These are phyloP conservation scores for Chytriomyces sp. DNA, from an alignment of 192 early-diverging fungal genomes.

Conservation along the genomic window DNA sequence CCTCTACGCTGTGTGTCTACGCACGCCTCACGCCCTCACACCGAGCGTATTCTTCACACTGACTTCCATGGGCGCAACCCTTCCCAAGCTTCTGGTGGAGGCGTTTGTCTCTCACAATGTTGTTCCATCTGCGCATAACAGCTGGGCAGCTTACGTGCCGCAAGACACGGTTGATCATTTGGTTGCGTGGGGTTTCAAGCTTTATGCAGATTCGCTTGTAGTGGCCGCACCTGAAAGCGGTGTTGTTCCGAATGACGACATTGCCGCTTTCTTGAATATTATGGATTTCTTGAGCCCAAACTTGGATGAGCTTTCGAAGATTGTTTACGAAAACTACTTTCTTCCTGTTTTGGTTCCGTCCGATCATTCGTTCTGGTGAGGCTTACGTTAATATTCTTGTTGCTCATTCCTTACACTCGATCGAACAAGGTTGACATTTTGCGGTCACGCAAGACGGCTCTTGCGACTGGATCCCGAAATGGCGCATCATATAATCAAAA, in stretches of 20 bases:
- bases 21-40: slow-evolving; percentile 14
- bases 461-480: slow-evolving; percentile 17
- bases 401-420: neutral
- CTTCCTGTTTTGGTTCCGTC: slow-evolving; percentile 14
- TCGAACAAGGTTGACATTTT: slow-evolving; percentile 19
- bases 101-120: neutral
- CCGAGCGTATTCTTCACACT: slow-evolving; percentile 28
- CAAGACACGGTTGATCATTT: slow-evolving; percentile 30
- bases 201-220: slow-evolving; percentile 21
- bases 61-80: neutral
- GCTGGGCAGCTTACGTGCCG: slow-evolving; percentile 3
- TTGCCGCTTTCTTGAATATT: neutral
- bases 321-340: slow-evolving; percentile 24
- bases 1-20: slow-evolving; percentile 1
- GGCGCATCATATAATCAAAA: neutral
- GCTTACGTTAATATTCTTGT: neutral
- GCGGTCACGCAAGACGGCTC: neutral
- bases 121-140: neutral
- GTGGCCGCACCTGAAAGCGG: neutral
- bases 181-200: slow-evolving; percentile 34
- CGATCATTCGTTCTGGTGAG: slow-evolving; percentile 14
- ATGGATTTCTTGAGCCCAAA: neutral
- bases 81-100: slow-evolving; percentile 32
- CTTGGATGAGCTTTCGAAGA: neutral
- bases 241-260: neutral